A percentile compares a stretch with the other conserved stretches of the same genome.
phyloP scores from a whole-genome alignment of 176 grass and related monocot genomes.

The Avena insularis region DNA sequence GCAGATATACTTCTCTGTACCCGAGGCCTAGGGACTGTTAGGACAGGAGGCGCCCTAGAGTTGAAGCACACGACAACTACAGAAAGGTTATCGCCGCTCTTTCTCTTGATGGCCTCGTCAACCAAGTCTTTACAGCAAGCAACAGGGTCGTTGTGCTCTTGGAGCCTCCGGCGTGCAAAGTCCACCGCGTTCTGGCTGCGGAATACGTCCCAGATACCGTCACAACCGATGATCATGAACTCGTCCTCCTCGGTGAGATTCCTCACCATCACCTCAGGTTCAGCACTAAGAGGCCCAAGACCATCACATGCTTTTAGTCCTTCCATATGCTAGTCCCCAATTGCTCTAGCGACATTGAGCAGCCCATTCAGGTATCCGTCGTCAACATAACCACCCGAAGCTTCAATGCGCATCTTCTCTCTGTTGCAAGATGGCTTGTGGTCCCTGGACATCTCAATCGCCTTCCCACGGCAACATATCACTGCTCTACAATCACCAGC shows the following conservation, averaged over 20 bases:
- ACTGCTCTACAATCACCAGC: constrained; percentile 95
- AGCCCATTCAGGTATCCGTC: constrained; percentile 87
- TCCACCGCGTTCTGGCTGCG: constrained; percentile 90
- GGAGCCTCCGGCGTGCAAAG: constrained; percentile 86
- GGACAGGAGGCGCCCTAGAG: constrained; percentile 60
- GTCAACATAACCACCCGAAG: constrained; percentile 72
- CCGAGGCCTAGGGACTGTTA: constrained; percentile 69
- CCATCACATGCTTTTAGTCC: constrained; percentile 69
- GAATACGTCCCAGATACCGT: constrained; percentile 98
- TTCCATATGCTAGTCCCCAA: constrained; percentile 96
- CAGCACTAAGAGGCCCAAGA: constrained; percentile 72
- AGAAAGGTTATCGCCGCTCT: constrained; percentile 77
- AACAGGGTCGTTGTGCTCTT: constrained; percentile 82
- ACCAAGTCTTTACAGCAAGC: constrained; percentile 83
- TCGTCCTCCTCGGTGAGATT: constrained; percentile 85
- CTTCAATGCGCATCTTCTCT: constrained; percentile 79
- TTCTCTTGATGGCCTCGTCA: constrained; percentile 88
- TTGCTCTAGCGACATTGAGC: constrained; percentile 81
- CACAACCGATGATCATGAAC: constrained; percentile 92
- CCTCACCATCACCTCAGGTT: constrained; percentile 77
- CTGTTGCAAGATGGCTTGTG: constrained; percentile 78
- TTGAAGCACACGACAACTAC: constrained; percentile 89
- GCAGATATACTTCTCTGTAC: constrained; percentile 96
- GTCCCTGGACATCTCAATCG: constrained; percentile 84
- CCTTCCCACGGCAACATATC: constrained; percentile 80